Evolutionary conservation across 2,329 filamentous ascomycete genomes (phyloP), one percentile per base, ranked within the genome.

Genomic region (Colletotrichum nymphaeae): DNA sequence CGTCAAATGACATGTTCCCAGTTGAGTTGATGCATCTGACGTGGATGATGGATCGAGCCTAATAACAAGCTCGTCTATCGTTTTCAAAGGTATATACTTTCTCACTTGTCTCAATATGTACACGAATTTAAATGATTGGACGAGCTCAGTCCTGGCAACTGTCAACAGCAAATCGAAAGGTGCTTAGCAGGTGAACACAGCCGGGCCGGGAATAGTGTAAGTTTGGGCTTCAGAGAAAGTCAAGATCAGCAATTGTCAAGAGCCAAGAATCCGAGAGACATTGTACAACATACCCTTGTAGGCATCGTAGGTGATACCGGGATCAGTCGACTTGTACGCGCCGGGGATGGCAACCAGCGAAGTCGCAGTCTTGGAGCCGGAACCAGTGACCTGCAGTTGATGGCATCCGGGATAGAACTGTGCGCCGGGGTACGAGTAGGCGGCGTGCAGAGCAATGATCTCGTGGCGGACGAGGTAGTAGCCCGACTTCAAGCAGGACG

Each of bases 381-480:
- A 81, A 19, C 88, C 87, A 1, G 85, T 86, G 26, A 90, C 86
- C 77, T 89, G 82, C 28, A 90, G 83, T 79, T 90, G 88, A 78
- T 90, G 88, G 80, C 88, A 90, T 8, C 87, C 87, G 0, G 88
- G 88, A 76, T 90, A 90, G 79, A 89, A 87, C 76, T 90, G 88
- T 1, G 86, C 88, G 22, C 88, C 88, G 0, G 87, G 87, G 76
- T 89, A 88, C 5, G 78, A 57, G 69, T 80, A 85, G 19, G 82
- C 83, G 3, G 86, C 76, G 79, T 90, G 88, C 63, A 90, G 83
- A 4, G 88, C 88, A 73, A 90, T 86, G 77, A 88, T 86, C 79
- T 90, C 88, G 76, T 90, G 88, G 62, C 88, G 87, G 28, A 90
- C 88, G 67, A 90, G 86, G 79, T 90, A 90, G 83, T 88, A 88